Evolutionary conservation across 805 yeast species (phyloP).

Genomic region (Clavispora phyllophila): DNA sequence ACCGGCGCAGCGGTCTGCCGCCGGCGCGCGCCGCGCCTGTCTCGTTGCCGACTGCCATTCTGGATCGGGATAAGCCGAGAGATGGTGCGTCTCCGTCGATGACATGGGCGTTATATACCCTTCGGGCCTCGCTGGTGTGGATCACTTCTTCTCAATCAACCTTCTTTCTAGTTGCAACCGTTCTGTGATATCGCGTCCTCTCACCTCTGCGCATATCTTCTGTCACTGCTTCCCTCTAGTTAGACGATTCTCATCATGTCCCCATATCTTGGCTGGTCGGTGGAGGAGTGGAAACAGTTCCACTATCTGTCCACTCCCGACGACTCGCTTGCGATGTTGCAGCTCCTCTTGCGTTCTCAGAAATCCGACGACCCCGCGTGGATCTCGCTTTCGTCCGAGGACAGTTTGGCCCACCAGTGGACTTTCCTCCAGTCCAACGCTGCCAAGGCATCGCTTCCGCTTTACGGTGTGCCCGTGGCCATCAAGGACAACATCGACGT

Average conservation of each 20-base stretch:
- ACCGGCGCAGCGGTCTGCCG: background rate
- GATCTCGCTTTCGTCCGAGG: slow-evolving; percentile 71
- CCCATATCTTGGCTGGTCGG: slow-evolving; percentile 62
- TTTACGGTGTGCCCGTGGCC: slow-evolving; percentile 94
- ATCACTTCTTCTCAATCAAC: background rate
- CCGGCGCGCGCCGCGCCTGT: background rate
- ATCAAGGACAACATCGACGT: slow-evolving; percentile 94
- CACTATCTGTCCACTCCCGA: slow-evolving; percentile 59
- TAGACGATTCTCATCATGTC: background rate
- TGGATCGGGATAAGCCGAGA: background rate
- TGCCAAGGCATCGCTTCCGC: slow-evolving; percentile 50
- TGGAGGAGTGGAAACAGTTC: slow-evolving; percentile 69
- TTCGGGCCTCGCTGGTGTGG: background rate
- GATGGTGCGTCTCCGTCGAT: background rate
- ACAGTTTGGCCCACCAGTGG: slow-evolving; percentile 75
- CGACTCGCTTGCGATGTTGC: slow-evolving; percentile 50
- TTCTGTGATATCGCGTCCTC: background rate
- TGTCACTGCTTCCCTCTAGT: background rate
- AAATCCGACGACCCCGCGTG: slow-evolving; percentile 77
- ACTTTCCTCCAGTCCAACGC: slow-evolving; percentile 59
- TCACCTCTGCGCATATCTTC: background rate
- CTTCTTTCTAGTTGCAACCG: background rate
- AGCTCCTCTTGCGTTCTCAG: slow-evolving; percentile 44
- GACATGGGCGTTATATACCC: background rate
- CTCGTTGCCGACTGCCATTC: background rate